These are phyloP conservation scores for Phytopythium litorale DNA, from an alignment of 352 stramenopile species.

Conservation along the genomic window DNA sequence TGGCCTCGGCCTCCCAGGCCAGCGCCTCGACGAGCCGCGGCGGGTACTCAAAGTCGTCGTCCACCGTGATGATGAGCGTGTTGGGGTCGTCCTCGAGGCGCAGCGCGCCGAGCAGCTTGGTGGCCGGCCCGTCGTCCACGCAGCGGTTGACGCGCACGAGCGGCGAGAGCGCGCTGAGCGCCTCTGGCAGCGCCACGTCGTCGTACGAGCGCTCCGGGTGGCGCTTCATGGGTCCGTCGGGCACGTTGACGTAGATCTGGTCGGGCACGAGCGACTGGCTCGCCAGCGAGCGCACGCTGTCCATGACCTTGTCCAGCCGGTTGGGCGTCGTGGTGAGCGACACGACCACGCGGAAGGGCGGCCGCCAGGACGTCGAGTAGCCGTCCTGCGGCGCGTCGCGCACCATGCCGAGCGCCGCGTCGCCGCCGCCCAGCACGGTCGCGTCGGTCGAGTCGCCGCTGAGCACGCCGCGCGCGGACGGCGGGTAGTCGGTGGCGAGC, in stretches of 20 bases:
- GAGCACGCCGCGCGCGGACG: not conserved
- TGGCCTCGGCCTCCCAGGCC: constrained; percentile 59
- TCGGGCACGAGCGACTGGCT: constrained; percentile 59
- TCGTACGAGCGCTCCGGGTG: constrained; percentile 74
- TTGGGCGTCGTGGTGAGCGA: constrained; percentile 75
- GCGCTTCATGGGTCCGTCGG: constrained; percentile 66
- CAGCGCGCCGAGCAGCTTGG: constrained; percentile 68
- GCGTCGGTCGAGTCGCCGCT: constrained; percentile 8
- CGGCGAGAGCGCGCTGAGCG: constrained; percentile 38
- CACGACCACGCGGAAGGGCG: constrained; percentile 72
- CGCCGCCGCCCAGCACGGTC: not conserved
- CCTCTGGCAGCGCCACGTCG: constrained; percentile 48
- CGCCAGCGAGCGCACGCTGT: constrained; percentile 59
- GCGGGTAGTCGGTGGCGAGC: constrained; percentile 34
- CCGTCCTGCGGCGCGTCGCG: constrained; percentile 3
- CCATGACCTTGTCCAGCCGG: constrained; percentile 71
- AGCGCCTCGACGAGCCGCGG: constrained; percentile 51
- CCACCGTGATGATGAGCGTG: constrained; percentile 76
- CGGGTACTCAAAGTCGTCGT: constrained; percentile 85
- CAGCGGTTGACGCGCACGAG: constrained; percentile 69
- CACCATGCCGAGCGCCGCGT: constrained; percentile 4
- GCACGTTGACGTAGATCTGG: constrained; percentile 81
- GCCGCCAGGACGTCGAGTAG: constrained; percentile 60
- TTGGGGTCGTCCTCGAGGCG: constrained; percentile 49
- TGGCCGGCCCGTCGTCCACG: constrained; percentile 76